Evolutionary conservation across 257 asterid species (phyloP), one percentile per base, ranked within the genome.

Genomic region (Verbascum thapsus): DNA sequence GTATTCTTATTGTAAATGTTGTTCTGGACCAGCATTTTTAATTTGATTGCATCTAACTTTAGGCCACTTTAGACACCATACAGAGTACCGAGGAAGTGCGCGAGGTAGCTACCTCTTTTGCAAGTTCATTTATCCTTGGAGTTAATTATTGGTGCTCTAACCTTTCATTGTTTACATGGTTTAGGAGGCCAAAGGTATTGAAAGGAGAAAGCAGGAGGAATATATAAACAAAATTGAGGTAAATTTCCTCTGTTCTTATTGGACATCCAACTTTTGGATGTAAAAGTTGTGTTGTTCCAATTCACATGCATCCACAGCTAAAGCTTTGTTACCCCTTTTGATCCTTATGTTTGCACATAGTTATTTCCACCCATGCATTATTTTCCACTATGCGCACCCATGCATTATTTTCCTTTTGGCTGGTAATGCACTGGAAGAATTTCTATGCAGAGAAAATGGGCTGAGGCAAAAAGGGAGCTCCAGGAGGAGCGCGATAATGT

Each of bases 31-130:
- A 20, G 49, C 53, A 41, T 55, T 61, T 43, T 51, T 39, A 40
- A 39, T 56, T 17, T 18, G 9, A 32, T 52, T 48, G n/a, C 44
- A 64, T 52, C 58, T 53, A 39, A 72, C 13, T 75, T 19, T 76
- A 92, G 99, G 97, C 85, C 70, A 82, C 79, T 79, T 82, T 87
- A 74, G 97, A 89, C 70, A 87, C 95, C 60, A 76, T 89, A 39
- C 94, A 89, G 66, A 76, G 95, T 74, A 76, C 97, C 1, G 94
- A 89, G 72, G 96, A 87, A 66, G 91, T 77, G 67, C 94, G 89
- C 2, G 96, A 92, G 89, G 96, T 89, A 76, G 30, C 41, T 37
- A 37, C 10, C n/a, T 63, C 61, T 56, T 73, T 54, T 26, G 15
- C 15, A 15, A 49, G 13, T 51, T 39, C 51, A 7, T 44, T 67